Percentiles rank a stretch among this genome's conserved stretches.
phyloP scores from a whole-genome alignment of 192 early-diverging fungal species.

The Gaertneriomyces semiglobifer region DNA sequence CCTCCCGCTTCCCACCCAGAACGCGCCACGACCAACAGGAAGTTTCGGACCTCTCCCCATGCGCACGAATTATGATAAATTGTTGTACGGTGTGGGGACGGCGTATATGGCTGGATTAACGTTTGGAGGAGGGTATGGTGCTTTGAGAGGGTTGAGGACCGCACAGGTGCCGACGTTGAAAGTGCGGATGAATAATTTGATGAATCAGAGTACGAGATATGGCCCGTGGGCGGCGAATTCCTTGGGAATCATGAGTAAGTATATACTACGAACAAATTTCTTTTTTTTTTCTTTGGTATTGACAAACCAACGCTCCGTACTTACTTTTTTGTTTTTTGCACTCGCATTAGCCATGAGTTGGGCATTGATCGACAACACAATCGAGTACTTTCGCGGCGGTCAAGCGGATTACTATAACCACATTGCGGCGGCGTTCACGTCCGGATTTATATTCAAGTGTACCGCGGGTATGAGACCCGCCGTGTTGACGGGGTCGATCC shows the following conservation, averaged over 20 bases:
- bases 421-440: conserved; percentile 49
- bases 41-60: conserved; percentile 56
- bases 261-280: too few species aligned
- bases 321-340: background rate
- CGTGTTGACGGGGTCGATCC: conserved; percentile 40
- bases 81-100: conserved; percentile 53
- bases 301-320: background rate
- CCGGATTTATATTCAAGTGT: conserved; percentile 54
- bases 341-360: conserved; percentile 52
- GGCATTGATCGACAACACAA: conserved; percentile 42
- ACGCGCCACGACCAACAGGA: conserved; percentile 37
- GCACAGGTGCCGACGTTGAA: conserved; percentile 40
- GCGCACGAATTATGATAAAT: conserved; percentile 51
- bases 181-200: conserved; percentile 29
- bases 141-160: conserved; percentile 43
- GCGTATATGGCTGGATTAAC: conserved; percentile 46
- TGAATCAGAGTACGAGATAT: conserved; percentile 13
- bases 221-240: conserved; percentile 42
- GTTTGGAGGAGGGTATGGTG: conserved; percentile 47
- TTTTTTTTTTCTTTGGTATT: background rate
- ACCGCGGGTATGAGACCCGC: conserved; percentile 54
- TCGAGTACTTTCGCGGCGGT: conserved; percentile 34
- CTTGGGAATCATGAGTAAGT: conserved; percentile 48
- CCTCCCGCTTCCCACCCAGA: conserved; percentile 24
- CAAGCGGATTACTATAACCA: conserved; percentile 53